Conservation (phyloP, 495 filamentous ascomycete genomes). For the Aspergillus avenaceus region DNA sequence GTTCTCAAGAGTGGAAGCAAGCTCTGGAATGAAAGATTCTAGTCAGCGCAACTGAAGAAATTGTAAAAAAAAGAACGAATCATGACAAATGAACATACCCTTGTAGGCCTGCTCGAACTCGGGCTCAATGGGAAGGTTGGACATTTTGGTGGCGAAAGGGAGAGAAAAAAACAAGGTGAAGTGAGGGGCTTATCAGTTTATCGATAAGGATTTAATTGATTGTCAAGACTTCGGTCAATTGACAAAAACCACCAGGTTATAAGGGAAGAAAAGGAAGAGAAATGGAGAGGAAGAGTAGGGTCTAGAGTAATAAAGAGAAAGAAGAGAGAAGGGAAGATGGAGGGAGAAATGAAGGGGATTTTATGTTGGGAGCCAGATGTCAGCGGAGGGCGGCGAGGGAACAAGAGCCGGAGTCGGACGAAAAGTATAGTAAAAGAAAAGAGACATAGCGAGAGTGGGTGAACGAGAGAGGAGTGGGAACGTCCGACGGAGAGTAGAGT, state of each 20-base stretch:
- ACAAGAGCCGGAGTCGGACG: constrained; percentile 38
- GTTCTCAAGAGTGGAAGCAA: constrained; percentile 88
- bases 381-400: constrained; percentile 13
- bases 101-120: constrained; percentile 99
- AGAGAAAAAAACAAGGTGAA: neutral
- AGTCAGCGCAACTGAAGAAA: no score
- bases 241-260: neutral
- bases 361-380: constrained; percentile 18
- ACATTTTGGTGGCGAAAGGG: constrained; percentile 52
- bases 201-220: constrained; percentile 1
- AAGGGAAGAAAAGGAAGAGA: neutral
- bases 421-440: no score
- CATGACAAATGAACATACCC: constrained; percentile 50
- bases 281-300: neutral
- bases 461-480: constrained; percentile 11
- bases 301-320: neutral
- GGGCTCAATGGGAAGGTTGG: constrained; percentile 81
- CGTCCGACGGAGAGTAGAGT: neutral
- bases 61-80: neutral
- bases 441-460: no score
- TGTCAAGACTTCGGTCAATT: neutral
- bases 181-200: constrained; percentile 5
- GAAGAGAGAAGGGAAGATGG: constrained; percentile 2
- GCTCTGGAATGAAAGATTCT: no score
- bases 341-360: constrained; percentile 1